Base-by-base conservation (phyloP, 495 filamentous ascomycete species). In the Aspergillus affinis region DNA sequence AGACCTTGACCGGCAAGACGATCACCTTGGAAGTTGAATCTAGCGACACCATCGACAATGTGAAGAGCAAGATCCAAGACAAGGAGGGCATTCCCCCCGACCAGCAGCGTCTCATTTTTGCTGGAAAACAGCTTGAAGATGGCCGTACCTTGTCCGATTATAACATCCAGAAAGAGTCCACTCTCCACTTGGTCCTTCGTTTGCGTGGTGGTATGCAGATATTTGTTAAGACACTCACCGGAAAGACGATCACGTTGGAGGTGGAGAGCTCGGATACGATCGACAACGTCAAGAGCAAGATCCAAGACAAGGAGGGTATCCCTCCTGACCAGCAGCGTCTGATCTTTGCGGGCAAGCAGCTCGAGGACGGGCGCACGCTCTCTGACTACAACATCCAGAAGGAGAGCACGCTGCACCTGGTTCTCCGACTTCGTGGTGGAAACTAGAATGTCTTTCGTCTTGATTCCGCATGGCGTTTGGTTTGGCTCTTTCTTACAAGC, bases 81-180 rank as follows among this genome's bases (percentile, higher is more conserved):
- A 96, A 97, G 83, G 92, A 97, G 75, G 92, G 92, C 48, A 97
- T 97, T 64, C 92, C 92, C 18, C 92, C 92, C 7, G 92, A 96
- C 74, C 92, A 95, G 75, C 92, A 95, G 73, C 91, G 93, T 71
- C 78, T 97, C 36, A 97, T 97, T 68, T 97, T 97, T 70, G 93
- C 93, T 44, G 93, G 93, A 64, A 98, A 98, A 88, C 92, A 97
- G 74, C 82, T 97, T 29, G 92, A 92, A 67, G 89, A 92, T 70
- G 89, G 89, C 65, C 90, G 93, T 18, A 98, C 93, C n/a, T 81
- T 98, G 2, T 90, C 86, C 61, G 94, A 98, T 72, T 98, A 98
- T 85, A 98, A 98, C 82, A 98, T 98, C 54, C 94, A 98, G 75
- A 98, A 98, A 80, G 94, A 98, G 76, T 92, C 89, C 46, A 98